Conservation (phyloP, 1,284 basidiomycete genomes). For the Rhodotorula sp. region DNA sequence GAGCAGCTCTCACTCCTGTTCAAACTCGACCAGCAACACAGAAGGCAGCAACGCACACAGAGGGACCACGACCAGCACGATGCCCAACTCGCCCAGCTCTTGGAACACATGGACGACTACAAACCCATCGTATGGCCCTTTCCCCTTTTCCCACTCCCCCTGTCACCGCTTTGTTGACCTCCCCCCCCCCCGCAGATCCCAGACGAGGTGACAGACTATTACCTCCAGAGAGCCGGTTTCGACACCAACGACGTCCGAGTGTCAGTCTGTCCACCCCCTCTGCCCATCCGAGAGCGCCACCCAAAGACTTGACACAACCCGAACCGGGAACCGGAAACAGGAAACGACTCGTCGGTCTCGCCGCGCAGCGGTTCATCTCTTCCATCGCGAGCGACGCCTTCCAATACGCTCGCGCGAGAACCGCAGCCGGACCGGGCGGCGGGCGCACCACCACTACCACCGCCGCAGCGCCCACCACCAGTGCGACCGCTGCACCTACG, state of each 20-base stretch:
- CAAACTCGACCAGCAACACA: neutral
- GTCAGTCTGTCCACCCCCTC: constrained; percentile 58
- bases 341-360: constrained; percentile 75
- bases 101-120: constrained; percentile 94
- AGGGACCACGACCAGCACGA: constrained; percentile 80
- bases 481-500: neutral
- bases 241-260: constrained; percentile 89
- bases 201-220: constrained; percentile 97
- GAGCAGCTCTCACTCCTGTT: neutral
- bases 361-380: constrained; percentile 96
- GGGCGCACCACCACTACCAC: neutral
- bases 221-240: constrained; percentile 92
- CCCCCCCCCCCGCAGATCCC: constrained; percentile 66
- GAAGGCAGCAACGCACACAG: constrained; percentile 47
- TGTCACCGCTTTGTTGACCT: neutral
- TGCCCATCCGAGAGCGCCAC: neutral
- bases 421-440: constrained; percentile 53
- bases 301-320: neutral
- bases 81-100: constrained; percentile 72
- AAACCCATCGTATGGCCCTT: constrained; percentile 74
- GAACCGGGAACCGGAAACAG: neutral
- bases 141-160: neutral
- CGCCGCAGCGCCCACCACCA: no score
- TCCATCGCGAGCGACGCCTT: constrained; percentile 97
- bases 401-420: constrained; percentile 93